Evolutionary conservation across 2,329 filamentous ascomycete species (phyloP).

Genomic region (Monosporascus cannonballus): DNA sequence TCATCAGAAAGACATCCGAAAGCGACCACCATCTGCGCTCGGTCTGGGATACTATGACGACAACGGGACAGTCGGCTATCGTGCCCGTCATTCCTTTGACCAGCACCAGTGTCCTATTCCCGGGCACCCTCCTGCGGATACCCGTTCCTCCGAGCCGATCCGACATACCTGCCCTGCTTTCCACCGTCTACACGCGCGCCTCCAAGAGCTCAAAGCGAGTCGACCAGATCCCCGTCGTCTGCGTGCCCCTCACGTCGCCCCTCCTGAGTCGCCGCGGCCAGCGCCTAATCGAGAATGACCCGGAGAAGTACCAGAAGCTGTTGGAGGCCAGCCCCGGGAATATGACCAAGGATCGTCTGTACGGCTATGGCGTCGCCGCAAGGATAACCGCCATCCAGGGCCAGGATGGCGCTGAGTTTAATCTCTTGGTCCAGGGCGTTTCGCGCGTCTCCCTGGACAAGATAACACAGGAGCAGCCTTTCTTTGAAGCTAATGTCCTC

Average conservation of each 20-base stretch:
- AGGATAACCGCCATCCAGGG: conserved; percentile 76
- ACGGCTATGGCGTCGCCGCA: conserved; percentile 73
- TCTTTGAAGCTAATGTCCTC: conserved; percentile 75
- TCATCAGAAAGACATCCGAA: too few species aligned
- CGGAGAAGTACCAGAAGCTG: conserved; percentile 41
- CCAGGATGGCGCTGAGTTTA: conserved; percentile 68
- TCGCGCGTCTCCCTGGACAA: conserved; percentile 70
- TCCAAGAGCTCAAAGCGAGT: conserved; percentile 60
- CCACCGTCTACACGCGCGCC: conserved; percentile 74
- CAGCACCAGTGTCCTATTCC: conserved; percentile 74
- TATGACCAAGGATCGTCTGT: conserved; percentile 67
- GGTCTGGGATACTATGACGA: conserved; percentile 16
- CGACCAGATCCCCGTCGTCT: conserved; percentile 72
- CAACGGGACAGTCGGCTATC: conserved; percentile 31
- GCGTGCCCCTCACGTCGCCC: conserved; percentile 76
- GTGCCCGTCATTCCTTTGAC: conserved; percentile 80
- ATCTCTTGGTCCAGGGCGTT: conserved; percentile 79
- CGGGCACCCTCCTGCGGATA: conserved; percentile 79
- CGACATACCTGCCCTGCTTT: conserved; percentile 83
- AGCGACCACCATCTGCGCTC: too few species aligned
- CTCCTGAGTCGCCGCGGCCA: conserved; percentile 70
- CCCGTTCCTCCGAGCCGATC: conserved; percentile 72
- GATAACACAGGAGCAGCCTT: conserved; percentile 71
- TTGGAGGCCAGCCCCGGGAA: conserved; percentile 51
- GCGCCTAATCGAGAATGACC: conserved; percentile 62